Base-by-base conservation (phyloP, 441 rosid genomes). In the Viola pubescens region DNA sequence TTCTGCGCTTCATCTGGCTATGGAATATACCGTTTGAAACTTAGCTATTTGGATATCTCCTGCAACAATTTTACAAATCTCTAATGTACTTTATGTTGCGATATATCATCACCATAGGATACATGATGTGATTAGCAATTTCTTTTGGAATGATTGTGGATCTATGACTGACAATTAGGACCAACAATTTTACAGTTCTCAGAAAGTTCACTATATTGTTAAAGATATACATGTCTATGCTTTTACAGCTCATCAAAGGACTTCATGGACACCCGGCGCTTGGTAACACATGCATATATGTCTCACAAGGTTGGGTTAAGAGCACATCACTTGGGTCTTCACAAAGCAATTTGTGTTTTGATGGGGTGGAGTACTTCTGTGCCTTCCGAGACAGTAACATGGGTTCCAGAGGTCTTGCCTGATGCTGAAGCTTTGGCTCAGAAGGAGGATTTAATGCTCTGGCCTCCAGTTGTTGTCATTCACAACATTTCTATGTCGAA, bases 391-490 rank as follows among this genome's bases (percentile, higher is more conserved):
- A 70, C 73, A 2, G 62, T 69, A 64, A 74, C 84, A 37, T 82
- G 88, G 86, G 72, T 62, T 60, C 79, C 80, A 7, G 74, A 78
- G 44, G 34, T 66, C 54, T 75, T 85, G 64, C 73, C 81, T 19
- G 71, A 62, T 44, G 65, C 57, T 48, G 85, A 81, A 70, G 86
- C 86, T 55, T 56, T 68, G 58, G 75, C 75, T 57, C 77, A 75
- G 77, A 81, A 80, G 74, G 77, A 79, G 61, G 84, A 82, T 75
- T 75, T 85, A 75, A 78, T 85, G 67, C 78, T 85, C 56, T 85
- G 88, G 91, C 88, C 86, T 38, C 91, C 91, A 4, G 39, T 81
- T 13, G 70, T 85, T 51, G 59, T 82, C 62, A 70, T 85, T 58
- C 81, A 76, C 60, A 82, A 85, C 54, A 71, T 77, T 59, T 79